These are phyloP conservation scores for Thalassiosira allenii DNA, from an alignment of 352 stramenopile species.

Conservation along the genomic window DNA sequence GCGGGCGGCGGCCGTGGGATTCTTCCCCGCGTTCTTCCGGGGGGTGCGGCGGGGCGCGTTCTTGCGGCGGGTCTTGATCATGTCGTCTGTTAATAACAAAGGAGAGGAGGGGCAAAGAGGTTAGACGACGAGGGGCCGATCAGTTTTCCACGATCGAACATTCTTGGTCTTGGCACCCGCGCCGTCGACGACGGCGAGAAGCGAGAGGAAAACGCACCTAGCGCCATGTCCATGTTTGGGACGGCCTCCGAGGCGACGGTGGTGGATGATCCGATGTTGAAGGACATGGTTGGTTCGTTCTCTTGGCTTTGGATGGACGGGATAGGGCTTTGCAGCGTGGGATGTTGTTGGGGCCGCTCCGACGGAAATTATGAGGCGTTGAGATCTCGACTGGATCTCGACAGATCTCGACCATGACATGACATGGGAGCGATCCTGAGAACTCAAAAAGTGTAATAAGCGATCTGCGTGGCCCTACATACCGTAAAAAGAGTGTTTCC, in stretches of 20 bases:
- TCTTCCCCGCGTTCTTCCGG: constrained; percentile 31
- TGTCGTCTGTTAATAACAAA: constrained; percentile 62
- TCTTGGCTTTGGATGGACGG: background rate
- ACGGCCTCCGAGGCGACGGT: constrained; percentile 27
- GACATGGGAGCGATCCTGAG: too few species aligned
- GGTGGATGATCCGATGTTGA: constrained; percentile 52
- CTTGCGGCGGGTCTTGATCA: constrained; percentile 68
- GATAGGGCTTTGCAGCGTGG: too few species aligned
- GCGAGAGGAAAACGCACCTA: constrained; percentile 28
- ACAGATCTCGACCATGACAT: too few species aligned
- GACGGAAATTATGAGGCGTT: too few species aligned
- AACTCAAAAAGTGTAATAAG: too few species aligned
- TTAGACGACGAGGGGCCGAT: background rate
- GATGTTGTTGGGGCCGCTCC: too few species aligned
- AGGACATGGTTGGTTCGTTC: constrained; percentile 36
- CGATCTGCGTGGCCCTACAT: too few species aligned
- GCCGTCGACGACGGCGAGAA: background rate
- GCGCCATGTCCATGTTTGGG: constrained; percentile 56
- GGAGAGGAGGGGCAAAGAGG: background rate
- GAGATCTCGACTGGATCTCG: too few species aligned
- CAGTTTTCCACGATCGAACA: constrained; percentile 1
- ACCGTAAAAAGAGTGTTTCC: too few species aligned
- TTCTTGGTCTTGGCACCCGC: background rate
- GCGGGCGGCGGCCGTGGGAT: constrained; percentile 54
- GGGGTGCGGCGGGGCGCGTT: constrained; percentile 5